Conservation (phyloP, 1,284 basidiomycete species). For the Leccinum subspadiceum region DNA sequence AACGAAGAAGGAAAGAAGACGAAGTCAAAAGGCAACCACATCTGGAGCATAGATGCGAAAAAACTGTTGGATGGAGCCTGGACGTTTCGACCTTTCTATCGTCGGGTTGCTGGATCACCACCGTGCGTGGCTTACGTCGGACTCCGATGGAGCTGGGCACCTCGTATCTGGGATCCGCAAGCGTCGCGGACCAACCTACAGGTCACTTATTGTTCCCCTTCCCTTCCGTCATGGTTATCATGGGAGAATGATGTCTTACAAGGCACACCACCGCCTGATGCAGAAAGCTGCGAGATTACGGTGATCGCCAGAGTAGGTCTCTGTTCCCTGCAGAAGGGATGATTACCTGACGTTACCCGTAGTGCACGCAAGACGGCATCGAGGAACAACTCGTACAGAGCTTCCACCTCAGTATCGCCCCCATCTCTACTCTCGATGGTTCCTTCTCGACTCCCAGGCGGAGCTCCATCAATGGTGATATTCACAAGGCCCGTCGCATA, state of each 20-base stretch:
- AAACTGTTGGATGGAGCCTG: conserved; percentile 77
- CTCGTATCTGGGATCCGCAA: conserved; percentile 97
- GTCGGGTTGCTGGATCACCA: conserved; percentile 81
- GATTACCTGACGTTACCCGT: conserved; percentile 15
- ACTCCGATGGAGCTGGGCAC: conserved; percentile 88
- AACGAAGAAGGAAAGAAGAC: conserved; percentile 99
- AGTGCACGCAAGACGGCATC: conserved; percentile 72
- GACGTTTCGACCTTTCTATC: conserved; percentile 90
- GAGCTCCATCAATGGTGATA: conserved; percentile 59
- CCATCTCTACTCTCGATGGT: conserved; percentile 63
- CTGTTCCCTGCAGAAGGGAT: conserved; percentile 13
- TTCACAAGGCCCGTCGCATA: conserved; percentile 50
- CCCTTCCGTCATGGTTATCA: conserved; percentile 80
- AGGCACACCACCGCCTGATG: conserved; percentile 69
- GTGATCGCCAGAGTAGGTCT: conserved; percentile 64
- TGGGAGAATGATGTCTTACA: conserved; percentile 83
- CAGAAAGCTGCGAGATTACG: conserved; percentile 69
- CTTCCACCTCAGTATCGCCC: conserved; percentile 70
- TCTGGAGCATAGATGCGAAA: conserved; percentile 98
- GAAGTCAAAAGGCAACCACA: conserved; percentile 99
- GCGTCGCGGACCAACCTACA: conserved; percentile 77
- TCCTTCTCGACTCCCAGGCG: conserved; percentile 56
- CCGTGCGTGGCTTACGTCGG: conserved; percentile 82
- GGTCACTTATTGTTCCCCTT: conserved; percentile 78
- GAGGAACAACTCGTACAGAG: conserved; percentile 66